Base-by-base conservation (phyloP, 345 rosid genomes). In the Gossypium ekmanianum region DNA sequence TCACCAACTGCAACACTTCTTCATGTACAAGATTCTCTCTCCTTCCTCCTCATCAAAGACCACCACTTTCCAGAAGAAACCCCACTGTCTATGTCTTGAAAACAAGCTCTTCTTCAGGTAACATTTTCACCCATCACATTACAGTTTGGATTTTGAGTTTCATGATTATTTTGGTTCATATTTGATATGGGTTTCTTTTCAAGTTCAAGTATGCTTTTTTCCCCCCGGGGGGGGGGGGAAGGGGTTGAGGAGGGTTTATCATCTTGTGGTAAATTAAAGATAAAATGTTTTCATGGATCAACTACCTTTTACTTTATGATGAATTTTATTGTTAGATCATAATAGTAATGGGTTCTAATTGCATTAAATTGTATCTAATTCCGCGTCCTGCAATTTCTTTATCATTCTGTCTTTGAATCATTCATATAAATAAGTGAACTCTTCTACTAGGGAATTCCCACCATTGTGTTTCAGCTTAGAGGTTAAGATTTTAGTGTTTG, bases 31-130 rank as follows among this genome's bases (percentile, higher is more conserved):
- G 78, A 29, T 20, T 76, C 64, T 10, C 58, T 76, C 81, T 67
- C 24, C 14, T 81, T 61, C 76, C 73, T 70, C 78, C 26, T 3
- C 81, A 76, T 27, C 89, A 77, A 29, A 86, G 76, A 73, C 78
- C 72, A 73, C 78, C 71, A 11, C 71, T 72, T 26, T 65, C 76
- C 64, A 80, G 72, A 57, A 78, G 76, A 52, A 27, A 50, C 66
- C 54, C 69, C 18, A 61, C 87, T 7, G 64, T 85, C 68, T 79
- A 83, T 26, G 77, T 84, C 7, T 74, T 71, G 12, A 89, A 83
- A 75, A 72, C 94, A 39, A 84, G 85, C 78, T 69, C 86, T 79
- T 80, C 77, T 22, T 81, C 91, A 61, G 91, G 97, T 94, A 18
- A 66, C 29, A 58, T 26, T 1, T 58, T 71, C 48, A 10, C 45